phyloP scores from a whole-genome alignment of 176 grass and related monocot species.

The Zoysia japonica region DNA sequence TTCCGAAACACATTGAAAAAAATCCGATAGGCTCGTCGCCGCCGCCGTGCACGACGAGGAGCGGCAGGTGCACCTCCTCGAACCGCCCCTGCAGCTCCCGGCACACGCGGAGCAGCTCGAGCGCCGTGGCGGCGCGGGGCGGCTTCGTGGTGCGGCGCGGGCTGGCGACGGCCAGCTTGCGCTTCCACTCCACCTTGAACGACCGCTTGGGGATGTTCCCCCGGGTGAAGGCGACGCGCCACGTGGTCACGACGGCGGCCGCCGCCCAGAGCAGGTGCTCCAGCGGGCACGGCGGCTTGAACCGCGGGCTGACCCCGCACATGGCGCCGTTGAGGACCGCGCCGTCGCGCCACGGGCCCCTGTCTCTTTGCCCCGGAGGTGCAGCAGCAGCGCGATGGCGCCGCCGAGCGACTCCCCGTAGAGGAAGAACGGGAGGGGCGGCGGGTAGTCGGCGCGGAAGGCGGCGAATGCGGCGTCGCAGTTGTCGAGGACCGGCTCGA shows the following conservation, averaged over 20 bases:
- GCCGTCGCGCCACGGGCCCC: slow-evolving; percentile 50
- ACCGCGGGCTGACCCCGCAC: slow-evolving; percentile 81
- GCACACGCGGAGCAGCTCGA: slow-evolving; percentile 83
- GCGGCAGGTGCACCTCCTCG: slow-evolving; percentile 66
- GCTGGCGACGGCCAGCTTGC: slow-evolving; percentile 53
- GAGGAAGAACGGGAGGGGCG: slow-evolving; percentile 75
- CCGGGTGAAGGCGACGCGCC: slow-evolving; percentile 65
- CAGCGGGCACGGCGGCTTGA: slow-evolving; percentile 85
- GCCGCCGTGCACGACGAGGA: slow-evolving; percentile 75
- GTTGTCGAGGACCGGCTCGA: slow-evolving; percentile 68
- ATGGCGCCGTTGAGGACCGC: slow-evolving; percentile 84
- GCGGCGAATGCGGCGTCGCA: slow-evolving; percentile 77
- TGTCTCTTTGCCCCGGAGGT: slow-evolving; percentile 52
- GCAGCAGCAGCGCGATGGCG: slow-evolving; percentile 73
- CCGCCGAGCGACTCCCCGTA: slow-evolving; percentile 88
- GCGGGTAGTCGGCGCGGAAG: slow-evolving; percentile 72
- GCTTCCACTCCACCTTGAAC: slow-evolving; percentile 87
- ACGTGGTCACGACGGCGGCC: slow-evolving; percentile 62
- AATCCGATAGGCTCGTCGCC: slow-evolving; percentile 33
- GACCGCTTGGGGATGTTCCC: slow-evolving; percentile 73
- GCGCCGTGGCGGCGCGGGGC: slow-evolving; percentile 67
- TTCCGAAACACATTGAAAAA: too few species aligned
- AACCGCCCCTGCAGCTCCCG: slow-evolving; percentile 65
- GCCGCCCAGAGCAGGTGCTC: slow-evolving; percentile 66
- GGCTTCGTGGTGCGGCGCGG: slow-evolving; percentile 51